phyloP scores from a whole-genome alignment of 2,329 filamentous ascomycete genomes.

The Exophiala phaeomuriformis region DNA sequence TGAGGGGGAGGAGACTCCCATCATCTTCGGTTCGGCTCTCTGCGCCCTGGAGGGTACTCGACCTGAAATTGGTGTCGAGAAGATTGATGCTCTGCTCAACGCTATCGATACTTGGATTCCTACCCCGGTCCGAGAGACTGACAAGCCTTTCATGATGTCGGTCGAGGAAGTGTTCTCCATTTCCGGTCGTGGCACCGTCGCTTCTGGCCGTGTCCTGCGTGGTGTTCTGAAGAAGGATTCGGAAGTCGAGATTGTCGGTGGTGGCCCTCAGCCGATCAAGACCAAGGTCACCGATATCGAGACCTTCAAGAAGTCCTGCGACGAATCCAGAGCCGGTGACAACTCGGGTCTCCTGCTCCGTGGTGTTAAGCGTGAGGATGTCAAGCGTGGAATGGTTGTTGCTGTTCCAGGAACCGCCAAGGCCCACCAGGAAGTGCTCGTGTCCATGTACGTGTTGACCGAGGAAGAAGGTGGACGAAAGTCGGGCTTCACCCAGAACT shows the following conservation, averaged over 20 bases:
- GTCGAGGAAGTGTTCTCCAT: conserved; percentile 91
- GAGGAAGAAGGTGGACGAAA: conserved; percentile 98
- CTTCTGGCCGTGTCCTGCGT: conserved; percentile 94
- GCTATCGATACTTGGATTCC: conserved; percentile 96
- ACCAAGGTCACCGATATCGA: conserved; percentile 99
- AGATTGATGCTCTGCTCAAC: conserved; percentile 85
- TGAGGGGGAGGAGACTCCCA: conserved; percentile 95
- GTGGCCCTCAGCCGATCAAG: conserved; percentile 74
- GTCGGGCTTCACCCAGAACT: conserved; percentile 92
- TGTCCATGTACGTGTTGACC: conserved; percentile 91
- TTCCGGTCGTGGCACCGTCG: conserved; percentile 89
- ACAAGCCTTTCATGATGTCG: conserved; percentile 99
- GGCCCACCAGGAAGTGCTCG: conserved; percentile 83
- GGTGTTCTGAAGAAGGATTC: conserved; percentile 87
- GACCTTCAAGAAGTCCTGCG: conserved; percentile 99
- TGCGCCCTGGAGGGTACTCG: conserved; percentile 83
- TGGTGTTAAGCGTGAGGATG: conserved; percentile 91
- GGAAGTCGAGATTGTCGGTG: conserved; percentile 91
- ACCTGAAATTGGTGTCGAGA: conserved; percentile 75
- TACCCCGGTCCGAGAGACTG: conserved; percentile 83
- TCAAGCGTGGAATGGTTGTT: conserved; percentile 91
- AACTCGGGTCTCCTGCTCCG: conserved; percentile 96
- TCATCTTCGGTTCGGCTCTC: conserved; percentile 92
- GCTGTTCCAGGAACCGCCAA: conserved; percentile 74
- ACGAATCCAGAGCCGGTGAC: conserved; percentile 91